These are phyloP conservation scores for Aspergillus viridinutans DNA, from an alignment of 2,329 filamentous ascomycete species.

Conservation along the genomic window DNA sequence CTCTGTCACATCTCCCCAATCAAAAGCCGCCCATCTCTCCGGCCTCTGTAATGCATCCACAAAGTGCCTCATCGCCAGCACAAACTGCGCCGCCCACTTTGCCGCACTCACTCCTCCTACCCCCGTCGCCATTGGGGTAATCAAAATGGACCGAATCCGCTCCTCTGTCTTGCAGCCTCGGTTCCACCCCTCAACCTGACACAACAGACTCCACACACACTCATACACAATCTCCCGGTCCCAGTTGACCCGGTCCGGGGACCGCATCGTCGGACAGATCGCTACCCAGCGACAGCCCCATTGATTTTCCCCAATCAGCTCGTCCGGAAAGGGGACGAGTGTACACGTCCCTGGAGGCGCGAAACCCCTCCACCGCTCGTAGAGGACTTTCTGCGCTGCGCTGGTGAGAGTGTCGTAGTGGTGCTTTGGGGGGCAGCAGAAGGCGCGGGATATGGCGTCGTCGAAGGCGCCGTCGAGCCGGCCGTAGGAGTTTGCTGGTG, in stretches of 20 bases:
- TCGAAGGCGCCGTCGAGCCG: slow-evolving; percentile 54
- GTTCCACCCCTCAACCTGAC: slow-evolving; percentile 48
- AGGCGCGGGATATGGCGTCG: slow-evolving; percentile 49
- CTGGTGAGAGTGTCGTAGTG: slow-evolving; percentile 48
- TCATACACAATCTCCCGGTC: slow-evolving; percentile 53
- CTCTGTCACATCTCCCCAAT: slow-evolving; percentile 31
- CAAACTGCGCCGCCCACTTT: slow-evolving; percentile 49
- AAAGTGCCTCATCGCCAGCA: slow-evolving; percentile 52
- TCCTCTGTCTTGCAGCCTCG: slow-evolving; percentile 15
- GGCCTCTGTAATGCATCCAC: slow-evolving; percentile 45
- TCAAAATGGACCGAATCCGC: slow-evolving; percentile 44
- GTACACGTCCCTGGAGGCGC: slow-evolving; percentile 51
- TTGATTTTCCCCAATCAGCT: slow-evolving; percentile 34
- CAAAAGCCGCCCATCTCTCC: slow-evolving; percentile 40
- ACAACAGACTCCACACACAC: slow-evolving; percentile 51
- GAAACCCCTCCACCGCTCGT: slow-evolving; percentile 48
- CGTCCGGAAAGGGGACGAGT: slow-evolving; percentile 42
- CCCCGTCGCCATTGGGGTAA: slow-evolving; percentile 52
- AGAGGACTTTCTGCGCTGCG: slow-evolving; percentile 44
- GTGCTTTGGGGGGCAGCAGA: slow-evolving; percentile 37
- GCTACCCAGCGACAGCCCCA: slow-evolving; percentile 45
- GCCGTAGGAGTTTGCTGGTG: slow-evolving; percentile 54
- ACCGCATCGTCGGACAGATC: slow-evolving; percentile 53
- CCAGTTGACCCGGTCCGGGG: slow-evolving; percentile 44
- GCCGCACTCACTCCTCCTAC: slow-evolving; percentile 43